Base-by-base conservation (phyloP, 2,329 filamentous ascomycete species). In the Aspergillus pseudoterreus region DNA sequence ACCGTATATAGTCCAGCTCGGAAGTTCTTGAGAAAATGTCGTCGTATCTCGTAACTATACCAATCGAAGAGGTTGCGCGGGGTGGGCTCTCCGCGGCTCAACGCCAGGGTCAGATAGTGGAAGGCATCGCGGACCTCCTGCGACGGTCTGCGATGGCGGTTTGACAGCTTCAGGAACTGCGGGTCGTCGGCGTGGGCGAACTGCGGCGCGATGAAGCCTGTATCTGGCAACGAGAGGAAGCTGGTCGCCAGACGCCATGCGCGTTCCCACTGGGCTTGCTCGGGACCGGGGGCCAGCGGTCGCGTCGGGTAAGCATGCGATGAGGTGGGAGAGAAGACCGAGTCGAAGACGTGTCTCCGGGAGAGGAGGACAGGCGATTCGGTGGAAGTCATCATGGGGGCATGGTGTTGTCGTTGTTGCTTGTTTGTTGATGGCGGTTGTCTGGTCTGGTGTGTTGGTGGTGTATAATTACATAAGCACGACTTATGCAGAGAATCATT, bases 21-120 rank as follows among this genome's bases (percentile, higher is more conserved):
- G 38, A 74, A 63, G 53, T 75, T 72, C 6, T 54, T 57, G 27
- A 75, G 50, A 51, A 75, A 77, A 60, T 76, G 74, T 49, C 70
- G 64, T 41, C 70, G 63, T 11, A 72, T 68, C 56, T 76, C 72
- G 54, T 68, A 64, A n/a, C 65, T 65, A 59, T 76, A 76, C 74
- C 74, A 76, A 36, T 66, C 61, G 36, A 72, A 52, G 24, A 77
- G 53, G 51, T 67, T 65, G 50, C 64, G 59, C 38, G 39, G 15
- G 39, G 39, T 17, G 19, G 39, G 63, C 59, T 27, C 59, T 57
- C 11, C 47, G 50, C 4, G 54, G 54, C n/a, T 48, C 47, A 14
- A 56, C 52, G 35, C 43, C 9, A 56, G 49, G 8, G 50, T 50
- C 14, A 76, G 46, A 57, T 70, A 71, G 5, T 49, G 53, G 17